These are phyloP conservation scores for Pseudotsuga menziesii DNA, from an alignment of 75 land plant species.

Conservation along the genomic window DNA sequence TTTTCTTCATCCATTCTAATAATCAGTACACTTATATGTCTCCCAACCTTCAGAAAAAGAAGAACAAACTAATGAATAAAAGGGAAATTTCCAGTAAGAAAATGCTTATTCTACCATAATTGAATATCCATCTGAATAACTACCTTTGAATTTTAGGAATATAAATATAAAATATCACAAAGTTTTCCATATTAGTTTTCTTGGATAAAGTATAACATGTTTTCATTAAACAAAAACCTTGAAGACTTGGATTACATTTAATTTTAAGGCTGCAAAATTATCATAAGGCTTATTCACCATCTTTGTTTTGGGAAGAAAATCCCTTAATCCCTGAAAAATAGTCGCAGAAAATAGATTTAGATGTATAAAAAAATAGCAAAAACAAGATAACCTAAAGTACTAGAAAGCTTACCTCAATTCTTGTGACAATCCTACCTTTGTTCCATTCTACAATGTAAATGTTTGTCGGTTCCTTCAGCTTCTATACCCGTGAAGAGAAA, in stretches of 20 bases:
- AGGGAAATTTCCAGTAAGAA: neutral
- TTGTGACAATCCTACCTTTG: conserved; percentile 70
- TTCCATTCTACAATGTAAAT: conserved; percentile 72
- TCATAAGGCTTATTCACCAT: conserved; percentile 45
- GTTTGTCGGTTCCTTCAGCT: conserved; percentile 64
- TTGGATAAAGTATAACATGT: no score
- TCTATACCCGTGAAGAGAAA: conserved; percentile 47
- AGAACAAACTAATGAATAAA: conserved; percentile 6
- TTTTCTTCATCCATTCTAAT: conserved; percentile 53
- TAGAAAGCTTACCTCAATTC: conserved; percentile 56
- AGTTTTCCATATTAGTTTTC: neutral
- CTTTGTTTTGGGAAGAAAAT: conserved; percentile 74
- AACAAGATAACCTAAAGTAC: neutral
- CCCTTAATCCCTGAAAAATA: conserved; percentile 70
- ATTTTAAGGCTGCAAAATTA: conserved; percentile 47
- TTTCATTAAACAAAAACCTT: conserved; percentile 1
- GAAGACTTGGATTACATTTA: conserved; percentile 39
- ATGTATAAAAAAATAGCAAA: neutral
- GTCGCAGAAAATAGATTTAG: conserved; percentile 5
- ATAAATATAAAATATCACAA: neutral
- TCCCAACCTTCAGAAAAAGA: conserved; percentile 56
- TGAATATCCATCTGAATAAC: neutral
- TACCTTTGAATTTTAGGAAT: neutral
- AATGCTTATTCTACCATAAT: neutral
- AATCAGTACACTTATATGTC: conserved; percentile 47